Percentiles rank a stretch among this genome's conserved stretches.
These are phyloP conservation scores for Ceratocystis papillata DNA, from an alignment of 2,329 filamentous ascomycete genomes.

Conservation along the genomic window DNA sequence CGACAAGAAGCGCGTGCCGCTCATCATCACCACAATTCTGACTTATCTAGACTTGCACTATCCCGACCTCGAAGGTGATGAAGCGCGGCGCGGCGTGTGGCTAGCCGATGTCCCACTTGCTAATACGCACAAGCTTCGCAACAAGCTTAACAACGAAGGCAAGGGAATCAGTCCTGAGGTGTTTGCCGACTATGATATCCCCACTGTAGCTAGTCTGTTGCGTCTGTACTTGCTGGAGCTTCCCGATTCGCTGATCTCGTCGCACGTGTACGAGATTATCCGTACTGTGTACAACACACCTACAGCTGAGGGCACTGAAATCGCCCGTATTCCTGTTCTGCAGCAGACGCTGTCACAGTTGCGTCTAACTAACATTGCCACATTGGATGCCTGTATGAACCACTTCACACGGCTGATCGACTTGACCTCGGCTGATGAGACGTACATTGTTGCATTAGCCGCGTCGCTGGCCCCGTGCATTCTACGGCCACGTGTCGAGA, in stretches of 20 bases:
- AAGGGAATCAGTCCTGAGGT: slow-evolving; percentile 65
- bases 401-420: slow-evolving; percentile 96
- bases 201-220: slow-evolving; percentile 81
- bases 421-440: slow-evolving; percentile 86
- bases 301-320: slow-evolving; percentile 62
- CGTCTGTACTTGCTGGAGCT: slow-evolving; percentile 93
- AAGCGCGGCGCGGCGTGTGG: slow-evolving; percentile 86
- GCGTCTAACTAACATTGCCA: slow-evolving; percentile 92
- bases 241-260: slow-evolving; percentile 95
- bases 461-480: slow-evolving; percentile 71
- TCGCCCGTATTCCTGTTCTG: slow-evolving; percentile 74
- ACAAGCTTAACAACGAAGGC: slow-evolving; percentile 82
- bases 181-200: slow-evolving; percentile 81
- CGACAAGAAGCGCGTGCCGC: slow-evolving; percentile 88
- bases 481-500: slow-evolving; percentile 75
- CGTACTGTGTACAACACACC: slow-evolving; percentile 90
- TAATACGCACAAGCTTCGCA: slow-evolving; percentile 74
- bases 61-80: slow-evolving; percentile 91
- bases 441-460: slow-evolving; percentile 66
- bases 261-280: slow-evolving; percentile 96
- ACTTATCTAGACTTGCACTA: slow-evolving; percentile 96
- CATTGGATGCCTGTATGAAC: slow-evolving; percentile 95
- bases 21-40: slow-evolving; percentile 82
- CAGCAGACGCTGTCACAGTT: slow-evolving; percentile 94
- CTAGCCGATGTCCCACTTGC: slow-evolving; percentile 79